Conservation (phyloP, 2,329 filamentous ascomycete species). For the Colletotrichum coccodes region DNA sequence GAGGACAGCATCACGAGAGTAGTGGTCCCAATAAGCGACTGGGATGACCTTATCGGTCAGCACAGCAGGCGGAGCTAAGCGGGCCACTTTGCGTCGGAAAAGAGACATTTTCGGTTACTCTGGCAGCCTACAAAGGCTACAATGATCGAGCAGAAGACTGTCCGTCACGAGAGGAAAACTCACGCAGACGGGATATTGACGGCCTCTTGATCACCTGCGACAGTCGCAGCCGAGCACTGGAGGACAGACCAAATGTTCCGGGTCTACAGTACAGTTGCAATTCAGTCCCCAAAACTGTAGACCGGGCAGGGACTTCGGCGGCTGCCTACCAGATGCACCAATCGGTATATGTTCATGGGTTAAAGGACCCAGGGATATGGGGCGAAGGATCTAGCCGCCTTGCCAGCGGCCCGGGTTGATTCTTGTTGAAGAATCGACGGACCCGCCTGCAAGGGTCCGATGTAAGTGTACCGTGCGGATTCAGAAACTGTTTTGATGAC, state of each 20-base stretch:
- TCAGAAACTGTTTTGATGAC: not conserved
- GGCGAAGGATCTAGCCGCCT: not conserved
- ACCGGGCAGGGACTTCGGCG: not conserved
- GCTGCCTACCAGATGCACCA: not conserved
- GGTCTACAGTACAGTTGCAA: not conserved
- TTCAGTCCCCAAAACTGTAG: not conserved
- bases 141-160: not conserved
- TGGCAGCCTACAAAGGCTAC: not conserved
- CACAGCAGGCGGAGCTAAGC: not conserved
- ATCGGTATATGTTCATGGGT: not conserved
- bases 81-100: not conserved
- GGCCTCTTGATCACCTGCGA: not conserved
- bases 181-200: not conserved
- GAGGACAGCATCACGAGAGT: conserved; percentile 1
- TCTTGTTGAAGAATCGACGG: not conserved
- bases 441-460: not conserved
- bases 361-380: not conserved
- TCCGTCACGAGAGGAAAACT: too few species aligned
- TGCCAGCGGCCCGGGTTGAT: not conserved
- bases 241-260: too few species aligned
- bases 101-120: not conserved
- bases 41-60: not conserved
- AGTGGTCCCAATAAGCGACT: not conserved
- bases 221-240: not conserved
- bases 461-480: not conserved